phyloP scores from a whole-genome alignment of 176 grass and related monocot species.

The Oryza punctata region DNA sequence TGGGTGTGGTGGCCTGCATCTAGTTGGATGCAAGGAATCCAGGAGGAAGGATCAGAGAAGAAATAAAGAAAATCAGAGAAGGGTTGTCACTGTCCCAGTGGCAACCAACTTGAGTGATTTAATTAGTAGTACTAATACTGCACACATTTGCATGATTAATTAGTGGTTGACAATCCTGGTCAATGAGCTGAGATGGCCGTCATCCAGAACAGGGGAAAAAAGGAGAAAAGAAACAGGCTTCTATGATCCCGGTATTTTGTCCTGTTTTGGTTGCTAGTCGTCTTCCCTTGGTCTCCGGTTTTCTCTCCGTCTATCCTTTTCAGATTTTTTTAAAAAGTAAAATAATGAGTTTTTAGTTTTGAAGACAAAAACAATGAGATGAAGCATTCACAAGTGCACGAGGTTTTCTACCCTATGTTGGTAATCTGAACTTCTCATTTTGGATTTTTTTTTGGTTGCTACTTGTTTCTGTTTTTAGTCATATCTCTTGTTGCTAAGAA shows the following conservation, averaged over 20 bases:
- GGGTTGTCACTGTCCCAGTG: constrained; percentile 15
- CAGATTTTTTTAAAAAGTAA: not conserved
- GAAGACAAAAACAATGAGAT: not conserved
- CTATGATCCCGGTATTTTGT: not conserved
- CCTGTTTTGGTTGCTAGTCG: not conserved
- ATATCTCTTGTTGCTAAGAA: no score
- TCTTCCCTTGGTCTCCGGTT: not conserved
- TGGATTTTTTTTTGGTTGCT: no score
- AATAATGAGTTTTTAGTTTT: not conserved
- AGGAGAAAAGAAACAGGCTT: not conserved
- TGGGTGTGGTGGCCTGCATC: constrained; percentile 32
- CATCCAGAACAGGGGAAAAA: not conserved
- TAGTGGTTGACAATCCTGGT: constrained; percentile 41
- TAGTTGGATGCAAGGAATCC: constrained; percentile 9
- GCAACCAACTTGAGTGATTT: constrained; percentile 20
- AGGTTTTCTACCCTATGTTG: not conserved
- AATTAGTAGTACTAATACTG: not conserved
- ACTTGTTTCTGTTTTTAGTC: no score
- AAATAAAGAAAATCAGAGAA: constrained; percentile 1
- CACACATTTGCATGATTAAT: constrained; percentile 30
- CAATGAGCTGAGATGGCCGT: constrained; percentile 11
- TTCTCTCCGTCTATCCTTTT: not conserved
- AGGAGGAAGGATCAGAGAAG: constrained; percentile 7
- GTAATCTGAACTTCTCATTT: not conserved
- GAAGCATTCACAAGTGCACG: not conserved